A percentile compares a stretch with the other conserved stretches of the same genome.
Conservation (phyloP, 352 stramenopile genomes). For the Phytophthora cajani region DNA sequence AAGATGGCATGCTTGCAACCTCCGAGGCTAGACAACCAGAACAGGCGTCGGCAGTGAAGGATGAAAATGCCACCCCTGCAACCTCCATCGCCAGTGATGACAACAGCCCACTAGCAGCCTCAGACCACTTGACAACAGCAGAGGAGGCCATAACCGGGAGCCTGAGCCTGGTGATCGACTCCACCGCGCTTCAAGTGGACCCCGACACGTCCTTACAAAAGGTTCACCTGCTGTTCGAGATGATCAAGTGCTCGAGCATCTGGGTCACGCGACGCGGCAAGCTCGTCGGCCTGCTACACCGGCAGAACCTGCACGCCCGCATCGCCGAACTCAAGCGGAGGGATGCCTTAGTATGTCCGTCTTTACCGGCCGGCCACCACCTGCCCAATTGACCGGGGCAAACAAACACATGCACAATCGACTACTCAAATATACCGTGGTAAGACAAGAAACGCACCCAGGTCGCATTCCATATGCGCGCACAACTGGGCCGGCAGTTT, state of each 20-base stretch:
- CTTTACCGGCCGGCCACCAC: conserved; percentile 10
- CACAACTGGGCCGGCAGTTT: conserved; percentile 24
- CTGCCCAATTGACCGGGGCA: conserved; percentile 12
- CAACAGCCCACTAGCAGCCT: background rate
- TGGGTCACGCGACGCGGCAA: conserved; percentile 63
- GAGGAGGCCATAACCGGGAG: conserved; percentile 8
- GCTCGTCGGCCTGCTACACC: conserved; percentile 60
- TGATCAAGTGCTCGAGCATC: conserved; percentile 70
- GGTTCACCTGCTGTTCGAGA: conserved; percentile 79
- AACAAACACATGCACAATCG: conserved; percentile 16
- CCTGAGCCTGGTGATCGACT: conserved; percentile 45
- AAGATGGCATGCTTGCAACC: background rate
- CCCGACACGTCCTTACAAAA: conserved; percentile 60
- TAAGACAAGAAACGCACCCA: conserved; percentile 19
- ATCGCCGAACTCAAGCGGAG: conserved; percentile 43
- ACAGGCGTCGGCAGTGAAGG: background rate
- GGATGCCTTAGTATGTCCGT: conserved; percentile 6
- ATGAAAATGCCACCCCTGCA: conserved; percentile 8
- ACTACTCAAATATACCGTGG: background rate
- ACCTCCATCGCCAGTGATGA: conserved; percentile 2
- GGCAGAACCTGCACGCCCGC: conserved; percentile 49
- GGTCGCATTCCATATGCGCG: conserved; percentile 4
- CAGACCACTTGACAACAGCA: background rate
- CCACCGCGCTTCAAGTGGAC: conserved; percentile 64
- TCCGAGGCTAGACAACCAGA: background rate